A percentile compares a stretch with the other conserved stretches of the same genome.
Conservation (phyloP, 768 basidiomycete genomes). For the Arthromyces matolae region DNA sequence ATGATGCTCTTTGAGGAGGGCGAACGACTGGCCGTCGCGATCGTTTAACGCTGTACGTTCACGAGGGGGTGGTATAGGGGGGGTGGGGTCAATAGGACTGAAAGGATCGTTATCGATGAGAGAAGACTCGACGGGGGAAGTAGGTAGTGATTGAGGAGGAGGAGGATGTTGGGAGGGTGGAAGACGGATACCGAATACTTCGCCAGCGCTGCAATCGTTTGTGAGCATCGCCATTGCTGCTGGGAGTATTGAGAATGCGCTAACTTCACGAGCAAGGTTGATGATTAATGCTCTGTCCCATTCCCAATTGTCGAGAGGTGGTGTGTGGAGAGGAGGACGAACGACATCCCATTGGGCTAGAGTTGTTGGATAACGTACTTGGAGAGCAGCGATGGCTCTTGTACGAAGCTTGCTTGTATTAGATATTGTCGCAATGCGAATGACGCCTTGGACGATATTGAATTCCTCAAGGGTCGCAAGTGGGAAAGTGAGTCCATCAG, state of each 20-base stretch:
- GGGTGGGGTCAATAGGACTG: neutral
- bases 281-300: conserved; percentile 14
- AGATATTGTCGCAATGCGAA: conserved; percentile 12
- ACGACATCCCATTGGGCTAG: conserved; percentile 13
- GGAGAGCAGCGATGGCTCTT: conserved; percentile 11
- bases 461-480: conserved; percentile 9
- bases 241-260: conserved; percentile 15
- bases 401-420: conserved; percentile 9
- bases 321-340: neutral
- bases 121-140: neutral
- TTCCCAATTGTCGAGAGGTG: conserved; percentile 7
- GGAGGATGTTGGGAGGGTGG: conserved; percentile 1
- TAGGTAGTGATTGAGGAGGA: neutral
- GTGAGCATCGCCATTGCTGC: conserved; percentile 19
- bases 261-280: conserved; percentile 18
- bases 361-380: conserved; percentile 14
- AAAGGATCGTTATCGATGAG: neutral
- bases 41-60: neutral
- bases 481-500: neutral
- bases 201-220: conserved; percentile 17
- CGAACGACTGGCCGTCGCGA: conserved; percentile 5
- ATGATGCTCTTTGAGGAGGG: conserved; percentile 10
- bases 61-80: neutral
- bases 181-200: conserved; percentile 15
- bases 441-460: conserved; percentile 5